Conservation (phyloP, 768 basidiomycete genomes). For the Boletus barrowsii region DNA sequence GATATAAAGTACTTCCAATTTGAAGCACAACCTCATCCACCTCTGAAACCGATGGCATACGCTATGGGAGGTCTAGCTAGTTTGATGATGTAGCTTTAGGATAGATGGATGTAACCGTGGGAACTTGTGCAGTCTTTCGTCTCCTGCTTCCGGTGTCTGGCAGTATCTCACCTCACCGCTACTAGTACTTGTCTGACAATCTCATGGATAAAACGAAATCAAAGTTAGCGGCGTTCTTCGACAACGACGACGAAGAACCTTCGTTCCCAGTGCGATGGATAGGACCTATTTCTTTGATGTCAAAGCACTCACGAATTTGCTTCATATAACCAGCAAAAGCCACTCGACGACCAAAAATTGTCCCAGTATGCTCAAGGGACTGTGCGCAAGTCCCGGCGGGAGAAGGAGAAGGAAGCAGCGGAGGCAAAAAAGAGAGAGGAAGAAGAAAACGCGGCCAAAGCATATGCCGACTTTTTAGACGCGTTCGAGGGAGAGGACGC, state of each 20-base stretch:
- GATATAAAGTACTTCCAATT: constrained; percentile 75
- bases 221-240: constrained; percentile 76
- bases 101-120: constrained; percentile 23
- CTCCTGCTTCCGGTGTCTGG: not conserved
- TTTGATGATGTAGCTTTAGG: constrained; percentile 74
- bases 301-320: constrained; percentile 57
- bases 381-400: constrained; percentile 83
- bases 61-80: constrained; percentile 61
- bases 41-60: constrained; percentile 93
- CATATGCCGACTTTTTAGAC: constrained; percentile 81
- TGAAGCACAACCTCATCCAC: constrained; percentile 83
- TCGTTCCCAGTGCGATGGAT: constrained; percentile 91
- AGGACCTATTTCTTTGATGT: constrained; percentile 55
- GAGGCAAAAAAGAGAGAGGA: constrained; percentile 86
- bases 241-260: constrained; percentile 80
- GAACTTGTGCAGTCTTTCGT: constrained; percentile 13
- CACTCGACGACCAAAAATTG: constrained; percentile 81
- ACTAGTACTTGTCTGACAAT: not conserved
- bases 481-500: constrained; percentile 75
- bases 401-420: constrained; percentile 90
- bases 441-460: constrained; percentile 73
- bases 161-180: not conserved
- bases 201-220: constrained; percentile 38
- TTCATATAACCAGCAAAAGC: constrained; percentile 69
- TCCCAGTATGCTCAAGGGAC: constrained; percentile 85